A percentile compares a stretch with the other conserved stretches of the same genome.
Conservation (phyloP, 139 green algal species). For the Haematococcus sp. region DNA sequence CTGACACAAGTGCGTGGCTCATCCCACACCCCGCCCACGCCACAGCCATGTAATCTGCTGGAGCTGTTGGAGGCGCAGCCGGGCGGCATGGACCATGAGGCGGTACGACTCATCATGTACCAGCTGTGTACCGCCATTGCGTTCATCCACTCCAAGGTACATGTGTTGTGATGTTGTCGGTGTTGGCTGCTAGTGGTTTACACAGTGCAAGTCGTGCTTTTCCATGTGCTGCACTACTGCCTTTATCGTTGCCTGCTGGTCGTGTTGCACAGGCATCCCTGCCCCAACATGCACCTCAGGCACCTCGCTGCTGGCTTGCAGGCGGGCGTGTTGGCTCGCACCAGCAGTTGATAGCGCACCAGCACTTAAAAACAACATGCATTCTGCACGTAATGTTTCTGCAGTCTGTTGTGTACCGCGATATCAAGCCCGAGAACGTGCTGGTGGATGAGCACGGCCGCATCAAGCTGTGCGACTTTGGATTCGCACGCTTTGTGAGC, state of each 20-base stretch:
- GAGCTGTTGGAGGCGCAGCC: conserved; percentile 57
- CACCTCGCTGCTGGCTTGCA: neutral
- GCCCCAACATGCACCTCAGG: neutral
- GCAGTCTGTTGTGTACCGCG: conserved; percentile 53
- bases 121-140: conserved; percentile 61
- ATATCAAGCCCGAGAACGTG: conserved; percentile 71
- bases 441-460: conserved; percentile 49
- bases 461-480: conserved; percentile 61
- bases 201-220: neutral
- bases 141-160: conserved; percentile 55
- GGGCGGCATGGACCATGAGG: conserved; percentile 43
- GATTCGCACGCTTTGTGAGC: conserved; percentile 54
- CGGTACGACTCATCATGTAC: conserved; percentile 50
- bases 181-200: conserved; percentile 1
- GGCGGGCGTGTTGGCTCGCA: neutral
- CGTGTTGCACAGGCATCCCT: neutral
- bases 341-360: too few species aligned
- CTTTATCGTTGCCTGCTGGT: neutral
- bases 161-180: neutral
- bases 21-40: too few species aligned
- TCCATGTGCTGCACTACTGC: neutral
- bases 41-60: conserved; percentile 53
- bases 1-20: too few species aligned
- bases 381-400: too few species aligned
- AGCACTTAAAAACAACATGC: neutral